Percentiles rank a stretch among this genome's conserved stretches.
phyloP scores from a whole-genome alignment of 441 rosid species.

The Bruguiera hainesii region DNA sequence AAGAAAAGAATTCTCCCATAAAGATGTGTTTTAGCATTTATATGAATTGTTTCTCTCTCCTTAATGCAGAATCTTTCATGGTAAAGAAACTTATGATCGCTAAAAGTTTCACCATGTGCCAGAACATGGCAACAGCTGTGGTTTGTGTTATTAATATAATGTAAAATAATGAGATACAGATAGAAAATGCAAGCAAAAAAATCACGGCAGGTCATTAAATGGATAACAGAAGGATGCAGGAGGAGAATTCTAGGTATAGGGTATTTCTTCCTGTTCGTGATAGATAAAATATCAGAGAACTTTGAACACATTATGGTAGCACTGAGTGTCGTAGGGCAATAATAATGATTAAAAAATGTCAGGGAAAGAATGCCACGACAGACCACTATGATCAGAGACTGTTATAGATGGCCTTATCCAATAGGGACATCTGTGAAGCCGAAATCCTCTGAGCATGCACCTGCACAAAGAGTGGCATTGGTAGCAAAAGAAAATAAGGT shows the following conservation, averaged over 20 bases:
- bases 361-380: constrained; percentile 10
- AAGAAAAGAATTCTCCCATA: no score
- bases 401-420: constrained; percentile 85
- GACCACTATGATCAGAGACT: constrained; percentile 71
- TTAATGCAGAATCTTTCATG: no score
- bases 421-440: constrained; percentile 74
- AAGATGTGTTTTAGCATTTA: no score
- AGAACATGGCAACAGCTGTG: background rate
- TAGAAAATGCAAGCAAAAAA: background rate
- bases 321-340: no score
- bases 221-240: background rate
- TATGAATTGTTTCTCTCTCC: no score
- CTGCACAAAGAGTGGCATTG: constrained; percentile 27
- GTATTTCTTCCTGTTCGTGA: background rate
- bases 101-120: background rate
- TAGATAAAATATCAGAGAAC: background rate
- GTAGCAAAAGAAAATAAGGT: background rate
- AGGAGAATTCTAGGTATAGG: background rate
- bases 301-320: no score
- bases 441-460: constrained; percentile 89
- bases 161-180: background rate
- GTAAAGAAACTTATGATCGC: no score
- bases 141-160: no score
- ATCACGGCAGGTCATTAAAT: background rate
- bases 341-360: no score